These are phyloP conservation scores for Tolypocladium pustulatum DNA, from an alignment of 2,329 filamentous ascomycete species.

Conservation along the genomic window DNA sequence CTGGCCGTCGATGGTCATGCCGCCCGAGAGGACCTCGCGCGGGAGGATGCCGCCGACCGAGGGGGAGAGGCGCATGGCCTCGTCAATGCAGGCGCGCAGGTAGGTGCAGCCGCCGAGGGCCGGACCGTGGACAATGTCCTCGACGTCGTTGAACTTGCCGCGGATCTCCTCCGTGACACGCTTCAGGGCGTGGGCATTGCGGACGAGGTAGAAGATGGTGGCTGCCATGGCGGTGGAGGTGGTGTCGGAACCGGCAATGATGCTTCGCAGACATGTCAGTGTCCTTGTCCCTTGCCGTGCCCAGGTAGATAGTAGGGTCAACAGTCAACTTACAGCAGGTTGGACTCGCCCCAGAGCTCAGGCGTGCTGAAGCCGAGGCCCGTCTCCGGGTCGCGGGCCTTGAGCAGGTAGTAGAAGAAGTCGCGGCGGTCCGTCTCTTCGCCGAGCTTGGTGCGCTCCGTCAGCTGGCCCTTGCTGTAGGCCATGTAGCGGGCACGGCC, in stretches of 20 bases:
- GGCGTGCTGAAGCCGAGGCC: slow-evolving; percentile 53
- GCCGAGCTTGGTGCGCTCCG: slow-evolving; percentile 54
- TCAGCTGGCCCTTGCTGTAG: slow-evolving; percentile 57
- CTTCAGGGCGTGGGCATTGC: slow-evolving; percentile 35
- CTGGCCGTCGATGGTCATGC: slow-evolving; percentile 42
- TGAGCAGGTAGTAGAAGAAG: slow-evolving; percentile 67
- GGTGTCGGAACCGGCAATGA: slow-evolving; percentile 63
- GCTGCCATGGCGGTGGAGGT: slow-evolving; percentile 58
- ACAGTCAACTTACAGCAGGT: slow-evolving; percentile 42
- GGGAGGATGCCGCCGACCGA: slow-evolving; percentile 50
- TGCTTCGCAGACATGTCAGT: slow-evolving; percentile 24
- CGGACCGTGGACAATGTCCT: slow-evolving; percentile 44
- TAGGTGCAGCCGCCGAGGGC: slow-evolving; percentile 42
- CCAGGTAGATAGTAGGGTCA: not conserved
- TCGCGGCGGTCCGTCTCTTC: slow-evolving; percentile 58
- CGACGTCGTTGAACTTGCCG: slow-evolving; percentile 34
- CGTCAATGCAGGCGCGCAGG: slow-evolving; percentile 53
- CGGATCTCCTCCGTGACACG: slow-evolving; percentile 42
- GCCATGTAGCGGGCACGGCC: slow-evolving; percentile 61
- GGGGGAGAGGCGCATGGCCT: slow-evolving; percentile 53
- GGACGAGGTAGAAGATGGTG: slow-evolving; percentile 52
- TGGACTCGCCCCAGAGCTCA: slow-evolving; percentile 62
- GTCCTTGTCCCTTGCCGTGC: not conserved
- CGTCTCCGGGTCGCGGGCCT: slow-evolving; percentile 61
- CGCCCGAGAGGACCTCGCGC: slow-evolving; percentile 46